phyloP scores from a whole-genome alignment of 345 rosid species.

The Isatis tinctoria region DNA sequence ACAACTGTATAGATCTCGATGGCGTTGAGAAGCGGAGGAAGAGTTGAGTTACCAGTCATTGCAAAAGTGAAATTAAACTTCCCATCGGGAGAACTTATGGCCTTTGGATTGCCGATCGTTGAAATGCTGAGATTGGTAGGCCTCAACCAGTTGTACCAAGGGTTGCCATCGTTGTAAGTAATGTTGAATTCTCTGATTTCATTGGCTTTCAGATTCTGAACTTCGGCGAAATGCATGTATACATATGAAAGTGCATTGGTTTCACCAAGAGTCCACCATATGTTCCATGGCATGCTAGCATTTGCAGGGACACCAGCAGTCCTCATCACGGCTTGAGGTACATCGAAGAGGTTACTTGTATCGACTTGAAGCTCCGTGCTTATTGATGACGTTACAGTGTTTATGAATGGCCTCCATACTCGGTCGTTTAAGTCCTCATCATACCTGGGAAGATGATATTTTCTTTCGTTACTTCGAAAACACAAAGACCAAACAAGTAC shows the following conservation, averaged over 20 bases:
- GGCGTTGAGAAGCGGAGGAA: constrained; percentile 39
- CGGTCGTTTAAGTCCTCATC: constrained; percentile 39
- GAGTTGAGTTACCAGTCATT: constrained; percentile 28
- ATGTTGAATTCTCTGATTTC: constrained; percentile 34
- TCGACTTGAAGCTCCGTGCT: not conserved
- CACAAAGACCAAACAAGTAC: constrained; percentile 15
- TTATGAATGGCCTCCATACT: constrained; percentile 8
- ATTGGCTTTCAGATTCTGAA: not conserved
- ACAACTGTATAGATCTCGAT: constrained; percentile 30
- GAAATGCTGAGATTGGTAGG: constrained; percentile 12
- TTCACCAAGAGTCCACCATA: not conserved
- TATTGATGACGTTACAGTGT: not conserved
- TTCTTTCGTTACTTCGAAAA: not conserved
- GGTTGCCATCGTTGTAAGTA: constrained; percentile 10
- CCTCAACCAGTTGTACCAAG: constrained; percentile 10
- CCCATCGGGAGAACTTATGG: not conserved
- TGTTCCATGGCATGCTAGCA: not conserved
- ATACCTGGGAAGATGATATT: constrained; percentile 28
- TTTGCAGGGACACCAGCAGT: constrained; percentile 32
- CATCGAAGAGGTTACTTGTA: not conserved
- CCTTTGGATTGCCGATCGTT: not conserved
- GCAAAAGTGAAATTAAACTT: not conserved
- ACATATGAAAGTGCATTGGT: not conserved
- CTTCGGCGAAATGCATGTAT: constrained; percentile 43
- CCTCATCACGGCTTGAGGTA: constrained; percentile 33